phyloP scores from a whole-genome alignment of 306 rosid genomes.

The Begonia loranthoides region DNA sequence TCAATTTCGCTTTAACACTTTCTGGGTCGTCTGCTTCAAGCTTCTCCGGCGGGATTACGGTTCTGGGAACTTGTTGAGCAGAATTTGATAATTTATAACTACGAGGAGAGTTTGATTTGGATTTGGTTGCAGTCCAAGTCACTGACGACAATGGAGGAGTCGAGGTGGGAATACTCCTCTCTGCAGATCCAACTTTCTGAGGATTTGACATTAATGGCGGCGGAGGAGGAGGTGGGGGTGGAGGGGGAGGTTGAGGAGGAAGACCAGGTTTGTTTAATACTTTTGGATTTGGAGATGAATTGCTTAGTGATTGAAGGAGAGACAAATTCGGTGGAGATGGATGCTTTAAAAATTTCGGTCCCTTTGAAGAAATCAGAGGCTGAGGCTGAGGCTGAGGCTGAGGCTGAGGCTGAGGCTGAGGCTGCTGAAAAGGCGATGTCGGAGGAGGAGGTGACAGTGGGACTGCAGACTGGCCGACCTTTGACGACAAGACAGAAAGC shows the following conservation, averaged over 20 bases:
- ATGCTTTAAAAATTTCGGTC: slow-evolving; percentile 57
- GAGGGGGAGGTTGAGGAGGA: slow-evolving; percentile 15
- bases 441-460: slow-evolving; percentile 22
- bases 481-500: slow-evolving; percentile 25
- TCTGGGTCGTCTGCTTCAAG: slow-evolving; percentile 50
- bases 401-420: slow-evolving; percentile 1
- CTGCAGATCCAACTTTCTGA: slow-evolving; percentile 18
- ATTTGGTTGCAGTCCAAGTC: slow-evolving; percentile 13
- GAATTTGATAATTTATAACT: slow-evolving; percentile 19
- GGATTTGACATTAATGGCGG: slow-evolving; percentile 15
- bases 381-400: slow-evolving; percentile 2
- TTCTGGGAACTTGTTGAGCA: slow-evolving; percentile 13
- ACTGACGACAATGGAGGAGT: slow-evolving; percentile 17
- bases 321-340: slow-evolving; percentile 22
- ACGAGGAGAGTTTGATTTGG: slow-evolving; percentile 16
- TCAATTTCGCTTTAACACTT: slow-evolving; percentile 66
- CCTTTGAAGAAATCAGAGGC: slow-evolving; percentile 16
- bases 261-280: slow-evolving; percentile 16
- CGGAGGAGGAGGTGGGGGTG: slow-evolving; percentile 18
- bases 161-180: slow-evolving; percentile 9
- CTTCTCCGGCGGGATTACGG: slow-evolving; percentile 33
- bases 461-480: slow-evolving; percentile 22
- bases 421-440: slow-evolving; percentile 3
- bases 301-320: slow-evolving; percentile 42
- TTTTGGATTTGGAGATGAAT: slow-evolving; percentile 4